A percentile compares a stretch with the other conserved stretches of the same genome.
These are phyloP conservation scores for Heliosperma pusillum DNA, from an alignment of 148 eudicot species.

Conservation along the genomic window DNA sequence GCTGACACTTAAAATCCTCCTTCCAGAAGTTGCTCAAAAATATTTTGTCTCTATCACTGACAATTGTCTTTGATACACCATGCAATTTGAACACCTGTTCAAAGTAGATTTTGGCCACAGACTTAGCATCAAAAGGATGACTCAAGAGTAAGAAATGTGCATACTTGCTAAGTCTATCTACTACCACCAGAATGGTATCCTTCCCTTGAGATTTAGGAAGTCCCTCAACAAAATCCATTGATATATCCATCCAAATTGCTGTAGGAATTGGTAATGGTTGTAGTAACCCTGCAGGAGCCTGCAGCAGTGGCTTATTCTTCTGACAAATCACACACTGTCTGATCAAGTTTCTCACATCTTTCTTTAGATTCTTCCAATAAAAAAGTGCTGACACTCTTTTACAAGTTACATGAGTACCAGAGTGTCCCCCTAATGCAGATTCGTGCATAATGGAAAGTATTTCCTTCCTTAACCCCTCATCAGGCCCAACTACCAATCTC, in stretches of 20 bases:
- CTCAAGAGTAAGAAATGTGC: no score
- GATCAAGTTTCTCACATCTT: no score
- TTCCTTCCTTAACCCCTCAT: not conserved
- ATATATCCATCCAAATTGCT: not conserved
- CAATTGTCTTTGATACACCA: not conserved
- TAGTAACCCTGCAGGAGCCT: not conserved
- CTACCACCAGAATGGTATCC: not conserved
- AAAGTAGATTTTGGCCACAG: not conserved
- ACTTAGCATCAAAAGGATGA: no score
- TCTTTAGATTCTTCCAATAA: no score
- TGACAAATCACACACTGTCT: no score
- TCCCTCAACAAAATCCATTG: constrained; percentile 2
- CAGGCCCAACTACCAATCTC: not conserved
- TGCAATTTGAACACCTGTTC: not conserved
- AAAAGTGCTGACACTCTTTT: no score
- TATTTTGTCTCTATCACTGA: not conserved
- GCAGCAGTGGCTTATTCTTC: no score
- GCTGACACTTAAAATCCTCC: not conserved
- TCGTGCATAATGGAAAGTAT: no score
- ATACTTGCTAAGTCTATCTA: no score
- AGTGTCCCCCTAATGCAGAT: no score
- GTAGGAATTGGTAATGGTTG: not conserved
- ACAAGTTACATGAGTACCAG: no score
- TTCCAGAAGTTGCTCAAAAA: not conserved
- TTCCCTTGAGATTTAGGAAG: not conserved